Evolutionary conservation across 2,329 filamentous ascomycete genomes (phyloP).

Genomic region (Exophiala dermatitidis): DNA sequence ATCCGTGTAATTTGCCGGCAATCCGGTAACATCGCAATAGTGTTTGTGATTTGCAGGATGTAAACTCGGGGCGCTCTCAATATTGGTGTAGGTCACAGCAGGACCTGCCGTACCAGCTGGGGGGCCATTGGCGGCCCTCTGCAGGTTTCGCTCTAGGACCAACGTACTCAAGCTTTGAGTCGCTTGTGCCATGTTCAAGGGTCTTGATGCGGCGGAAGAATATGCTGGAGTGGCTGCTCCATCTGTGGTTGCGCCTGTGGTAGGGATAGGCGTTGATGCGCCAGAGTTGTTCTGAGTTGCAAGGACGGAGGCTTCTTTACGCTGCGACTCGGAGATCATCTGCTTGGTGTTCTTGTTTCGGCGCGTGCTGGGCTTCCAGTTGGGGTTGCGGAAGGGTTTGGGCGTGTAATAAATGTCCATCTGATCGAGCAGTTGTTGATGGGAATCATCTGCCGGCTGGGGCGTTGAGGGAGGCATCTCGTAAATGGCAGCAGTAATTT

Average conservation of each 20-base stretch:
- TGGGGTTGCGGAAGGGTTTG: constrained; percentile 82
- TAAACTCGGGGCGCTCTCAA: constrained; percentile 86
- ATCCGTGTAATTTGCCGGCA: constrained; percentile 86
- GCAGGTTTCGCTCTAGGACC: constrained; percentile 72
- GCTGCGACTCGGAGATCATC: constrained; percentile 79
- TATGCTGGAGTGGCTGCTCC: constrained; percentile 34
- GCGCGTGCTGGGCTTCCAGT: constrained; percentile 87
- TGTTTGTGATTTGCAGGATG: constrained; percentile 69
- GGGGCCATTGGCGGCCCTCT: constrained; percentile 22
- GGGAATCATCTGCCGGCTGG: constrained; percentile 60
- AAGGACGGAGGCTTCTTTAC: constrained; percentile 80
- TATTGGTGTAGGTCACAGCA: constrained; percentile 85
- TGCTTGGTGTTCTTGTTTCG: constrained; percentile 99
- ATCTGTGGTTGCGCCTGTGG: constrained; percentile 34
- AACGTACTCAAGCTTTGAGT: constrained; percentile 79
- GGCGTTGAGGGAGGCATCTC: constrained; percentile 56
- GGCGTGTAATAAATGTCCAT: constrained; percentile 82
- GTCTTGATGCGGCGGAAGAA: constrained; percentile 37
- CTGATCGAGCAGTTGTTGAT: constrained; percentile 78
- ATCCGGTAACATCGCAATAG: constrained; percentile 92
- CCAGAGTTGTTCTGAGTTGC: constrained; percentile 79
- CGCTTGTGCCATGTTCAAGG: constrained; percentile 75
- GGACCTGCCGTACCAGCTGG: constrained; percentile 44
- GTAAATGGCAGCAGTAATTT: neutral
- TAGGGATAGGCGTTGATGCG: constrained; percentile 57